Conservation (phyloP, 495 filamentous ascomycete species). For the Opeltia flavorubescens region DNA sequence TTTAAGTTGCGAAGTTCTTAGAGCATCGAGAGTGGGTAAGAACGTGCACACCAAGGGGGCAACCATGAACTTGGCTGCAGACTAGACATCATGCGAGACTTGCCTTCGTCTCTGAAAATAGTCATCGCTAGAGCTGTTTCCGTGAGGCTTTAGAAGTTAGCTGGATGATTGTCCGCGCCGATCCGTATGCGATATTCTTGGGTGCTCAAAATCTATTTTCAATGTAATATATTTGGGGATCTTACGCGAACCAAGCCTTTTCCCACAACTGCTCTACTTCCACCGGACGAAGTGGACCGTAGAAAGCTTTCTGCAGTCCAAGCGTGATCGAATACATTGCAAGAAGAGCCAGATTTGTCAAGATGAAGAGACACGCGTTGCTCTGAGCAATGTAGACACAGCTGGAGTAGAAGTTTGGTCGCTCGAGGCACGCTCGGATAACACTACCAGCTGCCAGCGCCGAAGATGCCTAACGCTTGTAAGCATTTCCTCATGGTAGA, state of each 20-base stretch:
- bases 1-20: not conserved
- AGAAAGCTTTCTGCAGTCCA: conserved; percentile 78
- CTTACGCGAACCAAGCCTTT: conserved; percentile 77
- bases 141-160: conserved; percentile 36
- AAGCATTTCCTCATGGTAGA: not conserved
- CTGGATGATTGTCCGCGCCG: too few species aligned
- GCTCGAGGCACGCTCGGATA: conserved; percentile 80
- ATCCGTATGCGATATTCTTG: too few species aligned
- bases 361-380: conserved; percentile 86
- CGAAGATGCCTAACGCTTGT: conserved; percentile 44
- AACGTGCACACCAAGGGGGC: too few species aligned
- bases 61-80: too few species aligned
- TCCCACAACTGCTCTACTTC: conserved; percentile 96
- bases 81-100: not conserved
- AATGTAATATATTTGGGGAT: not conserved
- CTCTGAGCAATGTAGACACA: conserved; percentile 93
- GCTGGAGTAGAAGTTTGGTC: conserved; percentile 93
- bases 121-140: conserved; percentile 97
- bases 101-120: conserved; percentile 77
- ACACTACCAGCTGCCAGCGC: conserved; percentile 70
- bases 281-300: conserved; percentile 78
- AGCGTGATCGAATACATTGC: conserved; percentile 62
- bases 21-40: too few species aligned
- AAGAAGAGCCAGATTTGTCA: conserved; percentile 77
- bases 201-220: not conserved